A percentile compares a stretch with the other conserved stretches of the same genome.
phyloP scores from a whole-genome alignment of 164 flowering plant genomes.

The Annona squamosa region DNA sequence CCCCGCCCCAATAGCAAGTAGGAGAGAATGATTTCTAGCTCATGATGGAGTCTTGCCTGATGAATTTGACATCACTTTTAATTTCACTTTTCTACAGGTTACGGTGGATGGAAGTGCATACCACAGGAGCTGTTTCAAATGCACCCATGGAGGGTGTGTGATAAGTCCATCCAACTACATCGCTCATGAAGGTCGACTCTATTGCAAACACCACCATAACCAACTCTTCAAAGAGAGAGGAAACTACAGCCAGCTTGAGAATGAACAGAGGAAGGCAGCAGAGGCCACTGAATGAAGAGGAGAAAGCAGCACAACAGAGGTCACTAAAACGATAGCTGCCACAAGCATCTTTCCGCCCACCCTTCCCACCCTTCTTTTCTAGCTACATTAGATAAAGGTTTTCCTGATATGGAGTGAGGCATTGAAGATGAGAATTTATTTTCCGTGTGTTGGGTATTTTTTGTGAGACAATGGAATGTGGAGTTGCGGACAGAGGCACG shows the following conservation, averaged over 20 bases:
- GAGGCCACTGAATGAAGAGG: conserved; percentile 20
- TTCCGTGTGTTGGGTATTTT: too few species aligned
- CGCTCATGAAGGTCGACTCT: conserved; percentile 78
- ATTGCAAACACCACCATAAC: conserved; percentile 82
- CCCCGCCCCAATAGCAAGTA: neutral
- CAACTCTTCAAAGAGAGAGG: conserved; percentile 92
- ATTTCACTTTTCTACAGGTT: conserved; percentile 36
- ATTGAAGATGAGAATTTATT: too few species aligned
- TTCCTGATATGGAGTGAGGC: too few species aligned
- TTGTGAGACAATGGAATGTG: neutral
- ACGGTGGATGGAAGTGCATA: conserved; percentile 70
- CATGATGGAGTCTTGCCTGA: neutral
- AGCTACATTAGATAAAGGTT: too few species aligned
- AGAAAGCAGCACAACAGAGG: conserved; percentile 14
- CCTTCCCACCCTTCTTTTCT: too few species aligned
- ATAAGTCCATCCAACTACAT: conserved; percentile 91
- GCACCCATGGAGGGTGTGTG: conserved; percentile 80
- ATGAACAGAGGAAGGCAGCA: conserved; percentile 30
- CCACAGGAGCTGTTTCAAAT: conserved; percentile 89
- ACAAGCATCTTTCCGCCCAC: neutral
- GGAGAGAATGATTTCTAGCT: neutral
- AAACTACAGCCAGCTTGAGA: conserved; percentile 76
- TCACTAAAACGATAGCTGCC: neutral
- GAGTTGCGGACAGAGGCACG: too few species aligned
- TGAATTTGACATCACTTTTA: neutral